These are phyloP conservation scores for Penicillium digitatum DNA, from an alignment of 2,329 filamentous ascomycete genomes.

Conservation along the genomic window DNA sequence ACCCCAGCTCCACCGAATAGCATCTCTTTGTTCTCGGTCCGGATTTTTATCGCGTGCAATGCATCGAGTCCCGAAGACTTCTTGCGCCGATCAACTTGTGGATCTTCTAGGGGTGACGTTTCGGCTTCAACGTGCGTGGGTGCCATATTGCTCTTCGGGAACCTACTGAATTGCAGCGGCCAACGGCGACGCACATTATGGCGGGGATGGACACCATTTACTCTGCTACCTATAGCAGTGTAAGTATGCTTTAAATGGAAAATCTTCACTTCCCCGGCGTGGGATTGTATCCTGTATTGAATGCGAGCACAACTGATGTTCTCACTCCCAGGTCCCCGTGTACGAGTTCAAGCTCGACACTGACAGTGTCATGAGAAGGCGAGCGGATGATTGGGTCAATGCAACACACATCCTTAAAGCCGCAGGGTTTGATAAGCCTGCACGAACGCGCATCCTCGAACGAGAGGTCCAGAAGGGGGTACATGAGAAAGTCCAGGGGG, in stretches of 20 bases:
- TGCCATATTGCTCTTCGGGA: constrained; percentile 21
- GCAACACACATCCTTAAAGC: constrained; percentile 98
- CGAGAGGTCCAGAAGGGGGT: constrained; percentile 93
- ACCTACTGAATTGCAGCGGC: constrained; percentile 21
- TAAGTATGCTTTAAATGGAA: constrained; percentile 30
- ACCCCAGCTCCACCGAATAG: constrained; percentile 29
- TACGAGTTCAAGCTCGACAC: constrained; percentile 85
- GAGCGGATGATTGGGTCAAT: constrained; percentile 96
- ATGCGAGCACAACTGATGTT: not conserved
- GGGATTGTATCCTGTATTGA: not conserved
- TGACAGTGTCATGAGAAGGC: constrained; percentile 94
- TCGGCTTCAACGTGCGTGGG: constrained; percentile 9
- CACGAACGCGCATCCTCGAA: constrained; percentile 89
- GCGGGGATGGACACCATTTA: constrained; percentile 50
- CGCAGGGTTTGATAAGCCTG: constrained; percentile 94
- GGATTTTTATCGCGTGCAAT: constrained; percentile 16
- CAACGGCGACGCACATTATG: constrained; percentile 29
- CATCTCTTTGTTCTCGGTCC: constrained; percentile 27
- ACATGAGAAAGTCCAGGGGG: constrained; percentile 97
- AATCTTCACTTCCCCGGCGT: not conserved
- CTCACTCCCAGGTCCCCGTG: constrained; percentile 71
- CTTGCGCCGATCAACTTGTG: constrained; percentile 10
- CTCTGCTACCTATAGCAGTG: constrained; percentile 63
- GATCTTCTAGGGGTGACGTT: constrained; percentile 10
- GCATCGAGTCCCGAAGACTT: constrained; percentile 12